These are phyloP conservation scores for Tephrocybe rancida DNA, from an alignment of 768 basidiomycete genomes.

Conservation along the genomic window DNA sequence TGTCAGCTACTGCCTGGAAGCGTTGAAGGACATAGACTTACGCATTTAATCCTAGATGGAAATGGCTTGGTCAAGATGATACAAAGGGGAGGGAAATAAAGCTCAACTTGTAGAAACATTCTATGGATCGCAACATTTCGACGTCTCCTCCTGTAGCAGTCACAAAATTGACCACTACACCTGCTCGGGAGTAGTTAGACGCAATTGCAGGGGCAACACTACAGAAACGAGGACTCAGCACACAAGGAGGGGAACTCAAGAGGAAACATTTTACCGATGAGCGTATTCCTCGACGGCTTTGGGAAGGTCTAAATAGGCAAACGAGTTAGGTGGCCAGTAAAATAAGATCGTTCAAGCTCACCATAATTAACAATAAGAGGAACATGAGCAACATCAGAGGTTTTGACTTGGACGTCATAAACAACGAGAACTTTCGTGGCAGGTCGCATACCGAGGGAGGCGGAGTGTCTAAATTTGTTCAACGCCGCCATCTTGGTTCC, in stretches of 20 bases:
- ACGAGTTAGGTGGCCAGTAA: not conserved
- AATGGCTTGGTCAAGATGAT: constrained; percentile 5
- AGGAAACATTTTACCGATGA: constrained; percentile 64
- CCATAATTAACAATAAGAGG: constrained; percentile 97
- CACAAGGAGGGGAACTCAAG: not conserved
- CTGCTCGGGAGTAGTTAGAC: constrained; percentile 83
- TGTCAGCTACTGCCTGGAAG: not conserved
- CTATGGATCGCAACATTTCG: constrained; percentile 97
- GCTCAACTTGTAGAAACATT: constrained; percentile 93
- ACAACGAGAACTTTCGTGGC: constrained; percentile 82
- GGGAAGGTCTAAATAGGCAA: constrained; percentile 66
- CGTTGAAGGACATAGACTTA: constrained; percentile 38
- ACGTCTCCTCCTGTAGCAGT: constrained; percentile 98
- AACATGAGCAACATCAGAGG: constrained; percentile 85
- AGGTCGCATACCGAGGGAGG: constrained; percentile 60
- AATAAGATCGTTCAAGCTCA: constrained; percentile 24
- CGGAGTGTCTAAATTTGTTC: constrained; percentile 76
- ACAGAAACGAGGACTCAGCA: constrained; percentile 10
- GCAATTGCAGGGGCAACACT: constrained; percentile 89
- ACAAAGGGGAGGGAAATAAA: constrained; percentile 11
- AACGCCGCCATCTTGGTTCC: constrained; percentile 80
- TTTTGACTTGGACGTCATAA: constrained; percentile 92
- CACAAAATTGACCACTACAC: constrained; percentile 94
- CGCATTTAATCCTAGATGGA: constrained; percentile 79
- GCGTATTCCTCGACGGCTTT: constrained; percentile 98